These are phyloP conservation scores for Microbotryum violaceum DNA, from an alignment of 1,284 basidiomycete species.

Conservation along the genomic window DNA sequence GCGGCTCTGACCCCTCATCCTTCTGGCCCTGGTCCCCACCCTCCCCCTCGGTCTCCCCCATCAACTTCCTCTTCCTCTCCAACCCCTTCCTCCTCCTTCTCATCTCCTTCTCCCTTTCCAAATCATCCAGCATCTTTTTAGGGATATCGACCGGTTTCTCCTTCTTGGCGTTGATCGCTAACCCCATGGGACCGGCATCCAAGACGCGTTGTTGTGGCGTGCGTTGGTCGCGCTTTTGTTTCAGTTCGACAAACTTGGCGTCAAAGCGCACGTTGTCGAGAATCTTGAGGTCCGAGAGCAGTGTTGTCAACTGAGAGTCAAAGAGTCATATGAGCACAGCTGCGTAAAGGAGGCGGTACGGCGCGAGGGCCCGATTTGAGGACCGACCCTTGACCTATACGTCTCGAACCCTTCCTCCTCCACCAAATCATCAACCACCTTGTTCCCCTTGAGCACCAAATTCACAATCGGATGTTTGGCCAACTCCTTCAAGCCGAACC, in stretches of 20 bases:
- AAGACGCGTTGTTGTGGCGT: conserved; percentile 22
- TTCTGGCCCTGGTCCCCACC: neutral
- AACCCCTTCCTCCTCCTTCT: conserved; percentile 9
- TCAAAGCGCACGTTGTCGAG: conserved; percentile 31
- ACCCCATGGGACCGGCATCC: conserved; percentile 30
- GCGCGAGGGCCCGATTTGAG: too few species aligned
- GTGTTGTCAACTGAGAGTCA: conserved; percentile 17
- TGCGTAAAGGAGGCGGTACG: neutral
- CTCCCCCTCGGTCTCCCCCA: neutral
- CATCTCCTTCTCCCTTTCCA: conserved; percentile 8
- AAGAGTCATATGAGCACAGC: too few species aligned
- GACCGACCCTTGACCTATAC: conserved; percentile 23
- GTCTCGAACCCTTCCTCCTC: conserved; percentile 13
- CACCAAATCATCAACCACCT: conserved; percentile 22
- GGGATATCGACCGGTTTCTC: conserved; percentile 16
- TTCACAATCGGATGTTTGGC: conserved; percentile 25
- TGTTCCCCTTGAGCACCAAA: conserved; percentile 29
- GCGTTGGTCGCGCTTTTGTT: conserved; percentile 14
- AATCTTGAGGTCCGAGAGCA: conserved; percentile 28
- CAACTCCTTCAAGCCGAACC: conserved; percentile 23
- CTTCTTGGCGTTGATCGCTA: conserved; percentile 14
- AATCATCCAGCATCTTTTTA: conserved; percentile 6
- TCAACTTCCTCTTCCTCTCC: conserved; percentile 14
- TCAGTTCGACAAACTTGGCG: conserved; percentile 26
- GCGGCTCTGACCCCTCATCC: neutral